Evolutionary conservation across 2,329 filamentous ascomycete species (phyloP).

Genomic region (Septoria petroselini): DNA sequence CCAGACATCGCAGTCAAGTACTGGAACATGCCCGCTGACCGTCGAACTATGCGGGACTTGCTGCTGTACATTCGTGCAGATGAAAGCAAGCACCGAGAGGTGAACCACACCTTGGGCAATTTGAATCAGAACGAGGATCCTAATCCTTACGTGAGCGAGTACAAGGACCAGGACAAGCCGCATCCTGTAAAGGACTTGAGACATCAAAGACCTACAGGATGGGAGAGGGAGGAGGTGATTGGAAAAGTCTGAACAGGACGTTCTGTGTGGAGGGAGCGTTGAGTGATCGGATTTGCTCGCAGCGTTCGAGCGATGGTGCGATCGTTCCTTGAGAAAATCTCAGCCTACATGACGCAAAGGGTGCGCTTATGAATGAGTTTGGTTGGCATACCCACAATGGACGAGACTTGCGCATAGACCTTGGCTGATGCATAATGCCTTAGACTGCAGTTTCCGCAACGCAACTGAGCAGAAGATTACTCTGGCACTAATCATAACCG

Average conservation of each 20-base stretch:
- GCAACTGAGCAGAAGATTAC: no score
- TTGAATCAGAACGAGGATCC: constrained; percentile 81
- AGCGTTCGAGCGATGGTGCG: neutral
- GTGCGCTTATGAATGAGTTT: no score
- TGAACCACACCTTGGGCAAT: constrained; percentile 93
- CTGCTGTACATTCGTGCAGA: constrained; percentile 87
- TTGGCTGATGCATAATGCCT: no score
- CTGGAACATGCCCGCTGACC: constrained; percentile 87
- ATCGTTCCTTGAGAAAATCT: no score
- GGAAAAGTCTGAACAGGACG: neutral
- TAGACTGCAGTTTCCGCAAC: no score
- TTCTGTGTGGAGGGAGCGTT: neutral
- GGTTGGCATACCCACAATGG: no score
- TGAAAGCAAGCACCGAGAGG: constrained; percentile 76
- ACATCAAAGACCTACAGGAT: constrained; percentile 67
- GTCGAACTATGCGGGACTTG: constrained; percentile 79
- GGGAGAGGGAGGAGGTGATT: constrained; percentile 80
- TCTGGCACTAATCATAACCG: no score
- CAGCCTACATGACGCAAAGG: no score
- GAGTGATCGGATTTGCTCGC: neutral
- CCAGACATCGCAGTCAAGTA: constrained; percentile 89
- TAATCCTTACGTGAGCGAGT: constrained; percentile 85
- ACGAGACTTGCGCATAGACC: no score
- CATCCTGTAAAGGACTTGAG: constrained; percentile 69
- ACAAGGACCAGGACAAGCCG: constrained; percentile 64